These are phyloP conservation scores for Toxoplasma gondii DNA, from an alignment of 169 alveolate species.

Conservation along the genomic window DNA sequence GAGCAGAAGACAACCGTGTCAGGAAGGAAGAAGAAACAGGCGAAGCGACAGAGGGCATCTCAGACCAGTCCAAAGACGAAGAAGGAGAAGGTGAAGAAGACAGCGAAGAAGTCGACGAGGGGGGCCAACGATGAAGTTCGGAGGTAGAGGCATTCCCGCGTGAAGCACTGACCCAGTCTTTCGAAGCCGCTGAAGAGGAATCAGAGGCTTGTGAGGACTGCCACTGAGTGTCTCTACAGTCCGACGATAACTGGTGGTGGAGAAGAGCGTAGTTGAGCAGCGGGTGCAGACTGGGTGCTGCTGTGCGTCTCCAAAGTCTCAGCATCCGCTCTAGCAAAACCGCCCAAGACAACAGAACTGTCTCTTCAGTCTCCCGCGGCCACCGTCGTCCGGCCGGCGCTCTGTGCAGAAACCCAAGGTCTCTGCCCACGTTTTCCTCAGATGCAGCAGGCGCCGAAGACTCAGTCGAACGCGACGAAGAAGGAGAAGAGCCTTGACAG, in stretches of 20 bases:
- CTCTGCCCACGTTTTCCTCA: neutral
- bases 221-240: too few relatives aligned
- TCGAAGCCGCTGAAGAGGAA: too few relatives aligned
- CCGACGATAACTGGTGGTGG: neutral
- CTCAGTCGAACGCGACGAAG: neutral
- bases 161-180: too few relatives aligned
- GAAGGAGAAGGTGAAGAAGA: neutral
- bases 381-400: neutral
- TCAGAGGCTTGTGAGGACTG: neutral
- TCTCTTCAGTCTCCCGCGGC: neutral
- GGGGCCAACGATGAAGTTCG: neutral
- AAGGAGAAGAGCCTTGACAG: too few relatives aligned
- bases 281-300: neutral
- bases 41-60: neutral
- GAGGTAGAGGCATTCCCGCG: too few relatives aligned
- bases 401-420: neutral
- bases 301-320: neutral
- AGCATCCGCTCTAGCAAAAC: neutral
- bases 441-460: neutral
- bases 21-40: neutral
- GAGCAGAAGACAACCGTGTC: neutral
- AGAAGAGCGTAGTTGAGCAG: neutral
- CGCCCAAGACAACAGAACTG: neutral
- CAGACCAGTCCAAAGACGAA: neutral
- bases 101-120: neutral